These are phyloP conservation scores for Geotrichum bryndzae DNA, from an alignment of 1,139 yeast species.

Conservation along the genomic window DNA sequence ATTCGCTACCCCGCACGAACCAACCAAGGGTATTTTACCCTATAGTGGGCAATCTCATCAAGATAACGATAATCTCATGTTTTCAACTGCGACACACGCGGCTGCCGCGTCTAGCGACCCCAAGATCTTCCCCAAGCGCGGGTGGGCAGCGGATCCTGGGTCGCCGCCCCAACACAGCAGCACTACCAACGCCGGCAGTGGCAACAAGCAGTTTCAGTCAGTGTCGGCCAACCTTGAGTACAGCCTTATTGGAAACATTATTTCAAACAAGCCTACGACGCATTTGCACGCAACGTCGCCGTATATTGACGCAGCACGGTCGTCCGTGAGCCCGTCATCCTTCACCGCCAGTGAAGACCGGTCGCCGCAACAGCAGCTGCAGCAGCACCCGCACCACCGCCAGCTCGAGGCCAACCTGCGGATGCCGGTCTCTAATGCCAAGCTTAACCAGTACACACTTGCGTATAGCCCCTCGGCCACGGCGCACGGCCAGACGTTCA, in stretches of 20 bases:
- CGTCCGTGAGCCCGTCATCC: conserved; percentile 24
- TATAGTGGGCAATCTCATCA: not conserved
- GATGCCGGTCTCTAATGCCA: conserved; percentile 1
- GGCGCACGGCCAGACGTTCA: conserved; percentile 19
- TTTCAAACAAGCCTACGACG: conserved; percentile 38
- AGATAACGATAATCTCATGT: not conserved
- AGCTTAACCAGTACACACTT: conserved; percentile 21
- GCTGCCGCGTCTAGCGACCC: not conserved
- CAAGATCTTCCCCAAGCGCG: not conserved
- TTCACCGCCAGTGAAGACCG: not conserved
- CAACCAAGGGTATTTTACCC: not conserved
- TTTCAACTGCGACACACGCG: not conserved
- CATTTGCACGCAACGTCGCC: not conserved
- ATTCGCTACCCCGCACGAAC: not conserved
- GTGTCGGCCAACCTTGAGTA: conserved; percentile 80
- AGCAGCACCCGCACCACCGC: not conserved
- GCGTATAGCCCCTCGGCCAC: conserved; percentile 11
- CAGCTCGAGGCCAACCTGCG: not conserved
- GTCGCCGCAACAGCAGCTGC: not conserved
- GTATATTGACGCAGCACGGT: conserved; percentile 21
- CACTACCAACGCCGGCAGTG: not conserved
- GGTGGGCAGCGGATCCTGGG: not conserved
- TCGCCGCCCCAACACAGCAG: not conserved
- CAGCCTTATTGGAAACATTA: conserved; percentile 62
- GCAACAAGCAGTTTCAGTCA: conserved; percentile 45